Base-by-base conservation (phyloP, 768 basidiomycete species). In the Collybia mongolica region DNA sequence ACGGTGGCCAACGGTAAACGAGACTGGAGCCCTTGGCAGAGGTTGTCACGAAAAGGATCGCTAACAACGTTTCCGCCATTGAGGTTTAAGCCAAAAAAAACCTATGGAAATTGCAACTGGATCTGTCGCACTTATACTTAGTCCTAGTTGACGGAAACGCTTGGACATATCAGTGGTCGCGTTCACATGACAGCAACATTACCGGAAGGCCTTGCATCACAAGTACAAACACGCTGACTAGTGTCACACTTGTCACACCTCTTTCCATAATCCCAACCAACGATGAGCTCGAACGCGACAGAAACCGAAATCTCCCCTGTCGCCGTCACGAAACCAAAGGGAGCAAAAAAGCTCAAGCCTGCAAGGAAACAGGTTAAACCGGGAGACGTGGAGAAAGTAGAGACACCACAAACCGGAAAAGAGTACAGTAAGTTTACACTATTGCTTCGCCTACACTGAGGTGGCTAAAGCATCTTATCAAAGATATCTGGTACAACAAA, bases 401-500 rank as follows among this genome's bases (percentile, higher is more conserved):
- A 94, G 65, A 83, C 88, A 0, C 81, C 86, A 7, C 94, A 98
- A 68, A 92, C 93, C 0, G 94, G 94, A 43, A 96, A 96, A 67
- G 94, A 97, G 65, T 97, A 96, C 72, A 98, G 94, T 95, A 59
- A 60, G 88, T 82, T 15, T 20, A 11, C 15, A 37, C 39, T 3
- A 38, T 17, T 40, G 38, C 35, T 29, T 39, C 23, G 3, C 24
- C 37, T 26, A 11, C 15, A 15, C 35, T 53, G 9, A 44, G 28
- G 23, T 39, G n/a, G 48, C 35, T 51, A 48, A 24, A 58, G 46
- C 28, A 55, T 56, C 56, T 45, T 48, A 26, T 37, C 38, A 90
- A 32, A 32, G 90, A 99, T 69, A 90, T 96, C 45, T 99, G 97
- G 96, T 98, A 96, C 66, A 94, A 98, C 70, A 96, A 97, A 72